phyloP scores from a whole-genome alignment of 2,329 filamentous ascomycete species.

The Pseudogymnoascus sp. region DNA sequence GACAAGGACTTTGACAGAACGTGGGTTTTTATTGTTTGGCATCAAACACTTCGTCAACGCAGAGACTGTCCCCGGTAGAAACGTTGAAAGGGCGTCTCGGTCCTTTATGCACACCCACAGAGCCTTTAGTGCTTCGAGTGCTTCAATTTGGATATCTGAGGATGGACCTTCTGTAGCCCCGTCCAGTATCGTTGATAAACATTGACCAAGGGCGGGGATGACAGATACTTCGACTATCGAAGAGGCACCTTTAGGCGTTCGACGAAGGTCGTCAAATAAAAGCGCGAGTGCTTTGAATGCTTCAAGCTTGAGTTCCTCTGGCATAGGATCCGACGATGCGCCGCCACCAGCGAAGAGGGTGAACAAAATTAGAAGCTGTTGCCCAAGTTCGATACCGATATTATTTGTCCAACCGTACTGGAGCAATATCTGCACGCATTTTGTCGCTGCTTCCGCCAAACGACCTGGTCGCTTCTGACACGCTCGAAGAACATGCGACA shows the following conservation, averaged over 20 bases:
- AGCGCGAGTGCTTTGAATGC: conserved; percentile 61
- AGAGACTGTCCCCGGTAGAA: conserved; percentile 83
- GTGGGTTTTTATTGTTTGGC: conserved; percentile 55
- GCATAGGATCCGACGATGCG: conserved; percentile 38
- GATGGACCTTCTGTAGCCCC: conserved; percentile 57
- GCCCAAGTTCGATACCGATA: conserved; percentile 63
- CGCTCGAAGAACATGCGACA: conserved; percentile 76
- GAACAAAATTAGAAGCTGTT: conserved; percentile 78
- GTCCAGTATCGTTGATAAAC: conserved; percentile 72
- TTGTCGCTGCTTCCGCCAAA: conserved; percentile 66
- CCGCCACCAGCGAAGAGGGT: conserved; percentile 72
- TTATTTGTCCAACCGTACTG: conserved; percentile 68
- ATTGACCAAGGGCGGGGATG: conserved; percentile 73
- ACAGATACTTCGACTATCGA: conserved; percentile 48
- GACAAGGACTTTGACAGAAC: conserved; percentile 56
- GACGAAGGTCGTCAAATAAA: conserved; percentile 53
- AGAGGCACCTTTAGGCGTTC: conserved; percentile 40
- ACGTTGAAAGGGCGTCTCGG: conserved; percentile 67
- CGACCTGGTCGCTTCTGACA: conserved; percentile 63
- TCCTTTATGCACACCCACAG: conserved; percentile 60
- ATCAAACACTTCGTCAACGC: conserved; percentile 63
- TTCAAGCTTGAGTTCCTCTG: conserved; percentile 68
- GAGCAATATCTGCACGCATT: conserved; percentile 67
- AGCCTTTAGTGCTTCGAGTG: conserved; percentile 54
- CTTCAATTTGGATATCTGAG: conserved; percentile 61